Base-by-base conservation (phyloP, 139 green algal species). In the Trebouxia sp. region DNA sequence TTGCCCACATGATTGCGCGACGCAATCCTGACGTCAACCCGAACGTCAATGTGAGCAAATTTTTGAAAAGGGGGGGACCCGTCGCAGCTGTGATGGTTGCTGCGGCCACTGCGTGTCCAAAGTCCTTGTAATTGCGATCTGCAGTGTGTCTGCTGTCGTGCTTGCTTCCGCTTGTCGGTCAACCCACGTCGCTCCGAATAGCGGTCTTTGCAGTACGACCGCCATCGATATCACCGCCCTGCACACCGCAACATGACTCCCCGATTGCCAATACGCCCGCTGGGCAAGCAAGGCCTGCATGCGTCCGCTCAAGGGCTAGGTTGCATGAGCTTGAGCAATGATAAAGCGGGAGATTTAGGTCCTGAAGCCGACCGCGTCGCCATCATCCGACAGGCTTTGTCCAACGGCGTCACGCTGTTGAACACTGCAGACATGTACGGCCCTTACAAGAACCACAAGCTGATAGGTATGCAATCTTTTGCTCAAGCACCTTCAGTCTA, bases 341-440 rank as follows among this genome's bases (percentile, higher is more conserved):
- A 38, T 50, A 22, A 22, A 7, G 17, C 50, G 7, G 30, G 32
- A 14, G 38, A 50, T 10, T 24, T 50, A 24, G 39, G 39, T 15
- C 39, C 38, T 5, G 66, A 76, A 37, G 37, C n/a, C n/a, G 38
- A 76, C 15, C n/a, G 66, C 8, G 51, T 76, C 22, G 39, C 38
- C 6, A 28, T 76, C 14, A 53, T 76, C 6, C 66, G 22, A 0
- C 35, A 43, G 9, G 66, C 66, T 22, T n/a, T 76, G 10, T 53
- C 39, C 37, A 53, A 30, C 7, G 38, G 20, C 5, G 0, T 76
- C 22, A 76, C 39, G 22, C 22, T 76, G 22, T 15, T 76, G 17
- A 76, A 50, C 38, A 76, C 66, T 7, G 66, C 66, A 35, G 66
- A 76, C 38, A 37, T 76, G 20, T 76, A 76, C 26, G 66, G 66